Conservation (phyloP, 192 early-diverging fungal genomes). For the Coemansia furcata region DNA sequence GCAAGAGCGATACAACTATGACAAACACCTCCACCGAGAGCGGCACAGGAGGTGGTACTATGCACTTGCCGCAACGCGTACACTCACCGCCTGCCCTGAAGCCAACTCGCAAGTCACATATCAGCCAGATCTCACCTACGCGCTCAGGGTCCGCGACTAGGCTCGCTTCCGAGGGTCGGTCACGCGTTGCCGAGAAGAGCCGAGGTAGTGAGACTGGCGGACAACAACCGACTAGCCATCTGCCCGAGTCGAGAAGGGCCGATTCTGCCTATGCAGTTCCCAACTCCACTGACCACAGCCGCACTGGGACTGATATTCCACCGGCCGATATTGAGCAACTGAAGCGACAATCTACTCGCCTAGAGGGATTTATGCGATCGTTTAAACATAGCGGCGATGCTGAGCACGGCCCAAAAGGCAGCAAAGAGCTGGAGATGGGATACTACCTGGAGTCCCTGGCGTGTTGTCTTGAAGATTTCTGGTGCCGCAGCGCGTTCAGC, state of each 20-base stretch:
- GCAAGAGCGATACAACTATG: conserved; percentile 7
- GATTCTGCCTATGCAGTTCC: background rate
- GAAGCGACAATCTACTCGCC: conserved; percentile 25
- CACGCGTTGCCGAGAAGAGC: background rate
- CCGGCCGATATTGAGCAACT: conserved; percentile 24
- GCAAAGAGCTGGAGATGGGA: conserved; percentile 29
- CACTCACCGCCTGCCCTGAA: background rate
- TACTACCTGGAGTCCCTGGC: conserved; percentile 47
- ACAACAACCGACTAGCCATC: background rate
- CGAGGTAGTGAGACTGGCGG: background rate
- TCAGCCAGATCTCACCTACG: background rate
- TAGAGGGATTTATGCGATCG: conserved; percentile 29
- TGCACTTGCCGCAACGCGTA: background rate
- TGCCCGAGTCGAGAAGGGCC: background rate
- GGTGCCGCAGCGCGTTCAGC: conserved; percentile 28
- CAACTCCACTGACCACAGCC: background rate
- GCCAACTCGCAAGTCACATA: background rate
- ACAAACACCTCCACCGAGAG: background rate
- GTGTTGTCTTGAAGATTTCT: conserved; percentile 50
- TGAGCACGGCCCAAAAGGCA: conserved; percentile 24
- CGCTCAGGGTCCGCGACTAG: conserved; percentile 3
- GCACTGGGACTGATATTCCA: background rate
- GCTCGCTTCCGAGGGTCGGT: background rate
- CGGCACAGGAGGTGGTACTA: background rate
- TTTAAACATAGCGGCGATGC: conserved; percentile 48